Evolutionary conservation across 2,329 filamentous ascomycete species (phyloP).

Genomic region (Fusarium sp.): DNA sequence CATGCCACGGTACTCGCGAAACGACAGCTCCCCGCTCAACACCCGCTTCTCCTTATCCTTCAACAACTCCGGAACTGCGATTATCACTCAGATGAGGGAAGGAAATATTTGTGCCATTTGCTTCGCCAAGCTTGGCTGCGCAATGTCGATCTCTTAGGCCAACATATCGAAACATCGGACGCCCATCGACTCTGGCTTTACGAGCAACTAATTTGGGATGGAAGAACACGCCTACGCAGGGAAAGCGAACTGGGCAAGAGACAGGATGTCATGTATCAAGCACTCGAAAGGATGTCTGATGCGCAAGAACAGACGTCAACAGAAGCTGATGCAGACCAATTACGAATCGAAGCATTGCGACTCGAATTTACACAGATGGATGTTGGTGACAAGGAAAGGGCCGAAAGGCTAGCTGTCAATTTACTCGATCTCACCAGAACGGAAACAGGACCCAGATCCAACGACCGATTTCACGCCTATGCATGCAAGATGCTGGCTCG

Average conservation of each 20-base stretch:
- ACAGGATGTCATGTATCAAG: slow-evolving; percentile 50
- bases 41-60: slow-evolving; percentile 54
- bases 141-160: slow-evolving; percentile 54
- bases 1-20: slow-evolving; percentile 50
- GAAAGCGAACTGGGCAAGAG: slow-evolving; percentile 50
- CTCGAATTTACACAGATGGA: slow-evolving; percentile 58
- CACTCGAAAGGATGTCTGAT: slow-evolving; percentile 47
- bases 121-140: slow-evolving; percentile 55
- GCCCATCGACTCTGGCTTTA: slow-evolving; percentile 55
- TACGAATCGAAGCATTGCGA: slow-evolving; percentile 53
- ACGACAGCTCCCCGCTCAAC: slow-evolving; percentile 50
- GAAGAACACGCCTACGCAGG: slow-evolving; percentile 53
- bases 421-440: slow-evolving; percentile 49
- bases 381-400: slow-evolving; percentile 50
- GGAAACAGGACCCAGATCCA: slow-evolving; percentile 43
- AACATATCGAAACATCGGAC: slow-evolving; percentile 50
- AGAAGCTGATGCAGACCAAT: slow-evolving; percentile 41
- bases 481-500: slow-evolving; percentile 56
- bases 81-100: slow-evolving; percentile 50
- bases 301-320: slow-evolving; percentile 19
- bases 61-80: slow-evolving; percentile 51
- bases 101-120: slow-evolving; percentile 52
- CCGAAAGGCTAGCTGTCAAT: slow-evolving; percentile 50
- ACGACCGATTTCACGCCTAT: slow-evolving; percentile 56
- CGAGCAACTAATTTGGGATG: slow-evolving; percentile 57